A percentile compares a stretch with the other conserved stretches of the same genome.
Conservation (phyloP, 768 basidiomycete genomes). For the Macrocybe gigantea region DNA sequence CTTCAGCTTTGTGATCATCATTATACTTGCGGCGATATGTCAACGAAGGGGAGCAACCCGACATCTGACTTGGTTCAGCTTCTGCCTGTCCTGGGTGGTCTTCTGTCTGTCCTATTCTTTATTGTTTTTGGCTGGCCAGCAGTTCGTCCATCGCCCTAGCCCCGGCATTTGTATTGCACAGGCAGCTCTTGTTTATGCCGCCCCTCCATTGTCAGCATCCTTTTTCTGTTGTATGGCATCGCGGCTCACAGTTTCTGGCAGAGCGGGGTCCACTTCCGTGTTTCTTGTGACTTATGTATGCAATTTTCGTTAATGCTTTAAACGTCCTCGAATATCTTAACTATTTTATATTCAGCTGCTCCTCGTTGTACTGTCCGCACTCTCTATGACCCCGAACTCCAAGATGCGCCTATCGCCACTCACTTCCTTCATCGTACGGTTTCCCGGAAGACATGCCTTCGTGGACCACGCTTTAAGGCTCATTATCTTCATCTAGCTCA, state of each 20-base stretch:
- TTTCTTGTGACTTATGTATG: constrained; percentile 22
- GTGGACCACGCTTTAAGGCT: neutral
- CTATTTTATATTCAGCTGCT: constrained; percentile 14
- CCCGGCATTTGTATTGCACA: constrained; percentile 22
- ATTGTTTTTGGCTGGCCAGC: constrained; percentile 26
- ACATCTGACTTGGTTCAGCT: constrained; percentile 29
- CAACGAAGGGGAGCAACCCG: constrained; percentile 16
- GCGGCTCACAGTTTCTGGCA: constrained; percentile 4
- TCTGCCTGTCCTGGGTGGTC: constrained; percentile 28
- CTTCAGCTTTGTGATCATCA: constrained; percentile 16
- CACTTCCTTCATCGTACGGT: constrained; percentile 11
- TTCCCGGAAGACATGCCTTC: neutral
- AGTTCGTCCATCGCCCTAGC: constrained; percentile 13
- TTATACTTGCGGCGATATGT: constrained; percentile 20
- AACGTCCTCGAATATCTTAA: neutral
- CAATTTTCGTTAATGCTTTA: neutral
- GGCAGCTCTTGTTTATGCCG: constrained; percentile 26
- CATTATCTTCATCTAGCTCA: constrained; percentile 10
- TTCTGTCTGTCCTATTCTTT: constrained; percentile 28
- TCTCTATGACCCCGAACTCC: constrained; percentile 15
- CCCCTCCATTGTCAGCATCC: constrained; percentile 23
- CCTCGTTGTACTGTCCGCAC: constrained; percentile 19
- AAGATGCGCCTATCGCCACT: constrained; percentile 10
- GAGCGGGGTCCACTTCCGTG: constrained; percentile 19
- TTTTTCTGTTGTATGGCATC: neutral